Conservation (phyloP, 805 yeast species). For the Barnettozyma californica region DNA sequence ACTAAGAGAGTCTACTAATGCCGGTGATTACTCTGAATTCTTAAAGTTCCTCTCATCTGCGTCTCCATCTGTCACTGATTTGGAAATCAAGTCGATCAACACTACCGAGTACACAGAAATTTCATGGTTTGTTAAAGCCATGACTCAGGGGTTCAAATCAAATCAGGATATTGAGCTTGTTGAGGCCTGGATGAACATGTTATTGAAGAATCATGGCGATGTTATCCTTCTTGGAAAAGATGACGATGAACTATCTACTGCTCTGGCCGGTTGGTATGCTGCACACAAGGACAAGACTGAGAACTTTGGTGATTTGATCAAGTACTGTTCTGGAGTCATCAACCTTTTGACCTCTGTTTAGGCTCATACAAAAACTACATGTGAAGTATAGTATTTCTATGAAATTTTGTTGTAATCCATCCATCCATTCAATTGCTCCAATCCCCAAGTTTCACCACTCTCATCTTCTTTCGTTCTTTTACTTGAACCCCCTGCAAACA, state of each 20-base stretch:
- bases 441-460: constrained; percentile 13
- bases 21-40: constrained; percentile 42
- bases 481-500: constrained; percentile 9
- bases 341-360: constrained; percentile 41
- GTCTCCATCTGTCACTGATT: constrained; percentile 74
- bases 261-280: constrained; percentile 45
- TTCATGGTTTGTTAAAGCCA: constrained; percentile 57
- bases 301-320: constrained; percentile 59
- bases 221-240: constrained; percentile 40
- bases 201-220: constrained; percentile 80
- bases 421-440: background rate
- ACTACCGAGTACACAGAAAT: constrained; percentile 59
- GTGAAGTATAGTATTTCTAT: background rate
- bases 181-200: constrained; percentile 74
- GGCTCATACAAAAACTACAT: background rate
- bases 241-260: constrained; percentile 36
- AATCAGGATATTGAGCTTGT: constrained; percentile 69
- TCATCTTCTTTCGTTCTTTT: constrained; percentile 7
- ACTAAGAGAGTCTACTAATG: constrained; percentile 47
- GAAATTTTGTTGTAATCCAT: too few species aligned
- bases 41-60: constrained; percentile 49
- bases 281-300: constrained; percentile 37
- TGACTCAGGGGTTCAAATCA: constrained; percentile 49
- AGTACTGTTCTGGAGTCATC: constrained; percentile 78
- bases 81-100: constrained; percentile 80